Conservation (phyloP, 208 protist genomes). For the Crithidia brevicula region DNA sequence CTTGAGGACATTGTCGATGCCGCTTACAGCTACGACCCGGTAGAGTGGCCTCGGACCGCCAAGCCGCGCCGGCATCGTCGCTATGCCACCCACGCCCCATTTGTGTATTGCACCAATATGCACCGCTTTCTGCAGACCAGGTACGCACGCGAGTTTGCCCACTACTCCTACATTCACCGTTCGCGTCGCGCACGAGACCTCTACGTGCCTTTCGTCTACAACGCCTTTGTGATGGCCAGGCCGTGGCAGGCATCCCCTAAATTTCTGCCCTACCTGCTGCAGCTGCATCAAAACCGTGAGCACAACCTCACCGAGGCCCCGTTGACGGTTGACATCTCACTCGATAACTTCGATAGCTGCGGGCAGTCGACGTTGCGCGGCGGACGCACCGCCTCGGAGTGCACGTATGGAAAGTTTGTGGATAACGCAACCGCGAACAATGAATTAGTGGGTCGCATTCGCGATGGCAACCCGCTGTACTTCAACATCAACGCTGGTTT, state of each 20-base stretch:
- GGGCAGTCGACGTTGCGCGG: conserved; percentile 31
- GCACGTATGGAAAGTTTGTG: conserved; percentile 28
- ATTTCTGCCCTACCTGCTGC: conserved; percentile 45
- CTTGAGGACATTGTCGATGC: background rate
- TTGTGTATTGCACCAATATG: conserved; percentile 66
- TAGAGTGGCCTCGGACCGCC: background rate
- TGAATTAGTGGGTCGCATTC: background rate
- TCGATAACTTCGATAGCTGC: conserved; percentile 57
- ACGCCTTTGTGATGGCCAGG: conserved; percentile 55
- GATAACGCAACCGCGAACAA: conserved; percentile 27
- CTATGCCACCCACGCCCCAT: conserved; percentile 61
- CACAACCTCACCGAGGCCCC: background rate
- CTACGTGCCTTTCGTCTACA: conserved; percentile 59
- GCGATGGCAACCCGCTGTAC: conserved; percentile 19
- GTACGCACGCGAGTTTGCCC: conserved; percentile 45
- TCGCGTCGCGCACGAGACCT: conserved; percentile 35
- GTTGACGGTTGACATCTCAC: conserved; percentile 17
- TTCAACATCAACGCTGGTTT: conserved; percentile 47
- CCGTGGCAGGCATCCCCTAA: conserved; percentile 58
- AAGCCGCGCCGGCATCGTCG: conserved; percentile 23
- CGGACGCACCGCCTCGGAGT: conserved; percentile 3
- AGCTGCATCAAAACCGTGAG: background rate
- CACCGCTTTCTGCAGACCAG: conserved; percentile 38
- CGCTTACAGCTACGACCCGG: background rate
- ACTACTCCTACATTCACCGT: conserved; percentile 23